Base-by-base conservation (phyloP, 179 eudicot genomes). In the Vitellaria paradoxa region DNA sequence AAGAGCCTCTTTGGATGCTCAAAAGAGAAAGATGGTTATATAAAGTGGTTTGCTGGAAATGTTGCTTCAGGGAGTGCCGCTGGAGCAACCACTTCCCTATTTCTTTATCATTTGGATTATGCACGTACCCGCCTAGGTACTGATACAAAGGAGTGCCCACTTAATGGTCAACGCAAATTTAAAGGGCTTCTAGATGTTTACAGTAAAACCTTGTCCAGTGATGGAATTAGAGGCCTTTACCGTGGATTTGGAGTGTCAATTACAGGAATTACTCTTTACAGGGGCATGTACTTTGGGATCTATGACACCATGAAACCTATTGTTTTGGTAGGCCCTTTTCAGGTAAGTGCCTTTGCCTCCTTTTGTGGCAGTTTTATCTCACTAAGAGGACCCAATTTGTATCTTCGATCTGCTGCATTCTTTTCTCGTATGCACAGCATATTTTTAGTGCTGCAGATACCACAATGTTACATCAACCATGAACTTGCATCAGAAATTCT, bases 1-100 rank as follows among this genome's bases (percentile, higher is more conserved):
- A 93, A 90, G 84, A 83, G 84, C 80, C 52, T 89, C 18, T 88
- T 96, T 81, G 94, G 92, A 78, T 76, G 80, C 76, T 94, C 99
- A 53, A 94, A 89, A 90, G 98, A 96, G 79, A 91, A 75, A 83
- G 94, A 96, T 85, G 98, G 99, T 70, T 96, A 96, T 74, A 10
- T 92, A 12, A 94, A 87, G 87, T 94, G 98, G 98, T 94, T 96
- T 88, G 93, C 89, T 68, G 93, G 98, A 77, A 96, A 96, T 83
- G 92, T 96, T 74, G 97, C 97, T 83, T 85, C 98, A 45, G 99
- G 99, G 49, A 94, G 99, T 83, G 98, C 99, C 79, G 99, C 99
- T 62, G 99, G 99, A 79, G 99, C 99, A 71, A 92, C 97, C 69
- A 94, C 97, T 42, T 96, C 97, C 30, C 40, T 92, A 47, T 87